A percentile compares a stretch with the other conserved stretches of the same genome.
phyloP scores from a whole-genome alignment of 768 basidiomycete species.

The Termitomyces sp. region DNA sequence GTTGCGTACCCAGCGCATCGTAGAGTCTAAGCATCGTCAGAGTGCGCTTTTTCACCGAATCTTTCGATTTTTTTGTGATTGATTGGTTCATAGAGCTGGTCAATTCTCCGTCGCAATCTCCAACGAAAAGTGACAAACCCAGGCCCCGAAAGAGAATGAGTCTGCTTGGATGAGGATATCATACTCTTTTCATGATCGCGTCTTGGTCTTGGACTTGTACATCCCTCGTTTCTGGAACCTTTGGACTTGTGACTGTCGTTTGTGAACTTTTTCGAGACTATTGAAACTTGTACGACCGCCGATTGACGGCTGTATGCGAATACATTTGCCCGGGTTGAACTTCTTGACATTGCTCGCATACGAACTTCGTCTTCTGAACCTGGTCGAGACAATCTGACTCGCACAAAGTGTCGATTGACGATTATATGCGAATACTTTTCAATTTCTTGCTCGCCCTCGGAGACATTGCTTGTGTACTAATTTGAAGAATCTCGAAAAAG shows the following conservation, averaged over 20 bases:
- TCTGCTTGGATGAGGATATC: not conserved
- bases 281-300: not conserved
- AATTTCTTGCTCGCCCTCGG: too few species aligned
- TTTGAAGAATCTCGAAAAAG: too few species aligned
- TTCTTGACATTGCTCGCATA: not conserved
- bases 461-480: too few species aligned
- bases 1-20: not conserved
- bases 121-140: not conserved
- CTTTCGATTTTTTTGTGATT: too few species aligned
- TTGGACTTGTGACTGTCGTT: too few species aligned
- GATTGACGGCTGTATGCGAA: too few species aligned
- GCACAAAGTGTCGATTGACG: too few species aligned
- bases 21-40: slow-evolving; percentile 1
- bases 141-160: not conserved
- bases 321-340: too few species aligned
- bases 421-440: too few species aligned
- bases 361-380: too few species aligned
- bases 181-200: not conserved
- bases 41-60: not conserved
- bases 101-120: not conserved
- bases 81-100: not conserved
- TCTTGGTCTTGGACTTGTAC: not conserved
- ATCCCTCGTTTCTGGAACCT: not conserved
- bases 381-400: too few species aligned
- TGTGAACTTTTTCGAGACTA: not conserved